Evolutionary conservation across 2,329 filamentous ascomycete species (phyloP).

Genomic region (Nannizziopsis barbatae): DNA sequence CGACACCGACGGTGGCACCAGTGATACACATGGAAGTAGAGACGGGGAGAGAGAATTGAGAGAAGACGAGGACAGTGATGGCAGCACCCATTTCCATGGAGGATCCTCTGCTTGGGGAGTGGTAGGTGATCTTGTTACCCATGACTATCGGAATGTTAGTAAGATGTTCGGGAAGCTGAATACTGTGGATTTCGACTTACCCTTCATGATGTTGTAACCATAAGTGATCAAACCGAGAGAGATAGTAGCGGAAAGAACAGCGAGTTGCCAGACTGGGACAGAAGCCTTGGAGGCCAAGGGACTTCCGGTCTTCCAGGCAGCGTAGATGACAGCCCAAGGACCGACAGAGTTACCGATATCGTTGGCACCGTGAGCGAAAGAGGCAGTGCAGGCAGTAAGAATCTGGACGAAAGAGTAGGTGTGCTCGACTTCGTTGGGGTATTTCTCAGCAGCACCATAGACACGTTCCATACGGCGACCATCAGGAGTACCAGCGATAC

Average conservation of each 20-base stretch:
- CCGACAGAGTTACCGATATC: conserved; percentile 63
- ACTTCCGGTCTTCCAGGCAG: conserved; percentile 53
- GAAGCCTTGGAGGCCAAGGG: conserved; percentile 51
- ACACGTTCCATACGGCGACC: conserved; percentile 59
- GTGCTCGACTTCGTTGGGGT: conserved; percentile 59
- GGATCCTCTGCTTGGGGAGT: conserved; percentile 44
- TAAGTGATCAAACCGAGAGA: conserved; percentile 61
- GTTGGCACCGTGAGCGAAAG: conserved; percentile 58
- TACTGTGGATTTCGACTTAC: conserved; percentile 31
- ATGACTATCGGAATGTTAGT: conserved; percentile 45
- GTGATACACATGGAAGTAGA: conserved; percentile 73
- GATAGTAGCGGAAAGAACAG: conserved; percentile 53
- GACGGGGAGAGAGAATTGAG: conserved; percentile 62
- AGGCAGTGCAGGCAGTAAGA: conserved; percentile 42
- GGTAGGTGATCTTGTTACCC: conserved; percentile 70
- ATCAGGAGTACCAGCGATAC: conserved; percentile 60
- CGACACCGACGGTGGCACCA: conserved; percentile 65
- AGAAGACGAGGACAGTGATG: conserved; percentile 65
- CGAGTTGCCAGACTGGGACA: conserved; percentile 67
- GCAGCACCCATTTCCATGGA: conserved; percentile 74
- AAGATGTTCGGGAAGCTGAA: conserved; percentile 16
- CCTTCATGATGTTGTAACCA: conserved; percentile 77
- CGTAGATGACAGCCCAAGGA: conserved; percentile 59
- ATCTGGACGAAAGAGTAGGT: conserved; percentile 45
- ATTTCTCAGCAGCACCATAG: conserved; percentile 54